Evolutionary conservation across 768 basidiomycete genomes (phyloP).

Genomic region (Leccinum fibrillosum): DNA sequence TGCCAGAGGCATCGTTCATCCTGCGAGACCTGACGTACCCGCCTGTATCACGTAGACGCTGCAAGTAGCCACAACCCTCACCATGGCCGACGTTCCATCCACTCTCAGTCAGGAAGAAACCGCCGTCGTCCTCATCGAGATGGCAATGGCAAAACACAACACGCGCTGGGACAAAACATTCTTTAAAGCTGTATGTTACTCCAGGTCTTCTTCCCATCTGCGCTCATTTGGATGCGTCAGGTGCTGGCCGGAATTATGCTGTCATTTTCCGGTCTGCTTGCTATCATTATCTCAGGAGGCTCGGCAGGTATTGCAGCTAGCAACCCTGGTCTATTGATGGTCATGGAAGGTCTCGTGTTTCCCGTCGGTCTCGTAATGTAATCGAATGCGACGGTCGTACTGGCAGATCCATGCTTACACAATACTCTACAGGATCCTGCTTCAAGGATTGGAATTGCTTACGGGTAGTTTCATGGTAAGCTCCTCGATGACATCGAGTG

Average conservation of each 20-base stretch:
- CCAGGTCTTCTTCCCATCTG: background rate
- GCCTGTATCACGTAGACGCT: slow-evolving; percentile 5
- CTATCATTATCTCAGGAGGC: slow-evolving; percentile 59
- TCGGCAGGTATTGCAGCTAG: slow-evolving; percentile 44
- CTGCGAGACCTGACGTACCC: background rate
- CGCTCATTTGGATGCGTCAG: slow-evolving; percentile 30
- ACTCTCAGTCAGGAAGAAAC: slow-evolving; percentile 61
- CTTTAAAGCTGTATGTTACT: slow-evolving; percentile 60
- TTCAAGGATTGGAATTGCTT: slow-evolving; percentile 66
- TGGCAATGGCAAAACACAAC: slow-evolving; percentile 59
- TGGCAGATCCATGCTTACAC: background rate
- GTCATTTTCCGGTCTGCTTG: slow-evolving; percentile 70
- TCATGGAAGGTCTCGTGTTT: slow-evolving; percentile 67
- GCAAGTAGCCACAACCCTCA: background rate
- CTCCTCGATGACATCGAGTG: background rate
- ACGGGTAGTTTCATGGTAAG: slow-evolving; percentile 76
- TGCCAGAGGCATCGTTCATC: no score
- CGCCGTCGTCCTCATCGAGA: slow-evolving; percentile 52
- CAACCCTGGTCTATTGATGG: slow-evolving; percentile 67
- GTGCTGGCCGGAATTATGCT: slow-evolving; percentile 68
- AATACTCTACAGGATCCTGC: slow-evolving; percentile 53
- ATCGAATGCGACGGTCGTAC: slow-evolving; percentile 5
- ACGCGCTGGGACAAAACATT: slow-evolving; percentile 60
- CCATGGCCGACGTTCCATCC: slow-evolving; percentile 30
- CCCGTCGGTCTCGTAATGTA: slow-evolving; percentile 78